Percentiles rank a stretch among this genome's conserved stretches.
Conservation (phyloP, 2,329 filamentous ascomycete genomes). For the Grosmannia huntii region DNA sequence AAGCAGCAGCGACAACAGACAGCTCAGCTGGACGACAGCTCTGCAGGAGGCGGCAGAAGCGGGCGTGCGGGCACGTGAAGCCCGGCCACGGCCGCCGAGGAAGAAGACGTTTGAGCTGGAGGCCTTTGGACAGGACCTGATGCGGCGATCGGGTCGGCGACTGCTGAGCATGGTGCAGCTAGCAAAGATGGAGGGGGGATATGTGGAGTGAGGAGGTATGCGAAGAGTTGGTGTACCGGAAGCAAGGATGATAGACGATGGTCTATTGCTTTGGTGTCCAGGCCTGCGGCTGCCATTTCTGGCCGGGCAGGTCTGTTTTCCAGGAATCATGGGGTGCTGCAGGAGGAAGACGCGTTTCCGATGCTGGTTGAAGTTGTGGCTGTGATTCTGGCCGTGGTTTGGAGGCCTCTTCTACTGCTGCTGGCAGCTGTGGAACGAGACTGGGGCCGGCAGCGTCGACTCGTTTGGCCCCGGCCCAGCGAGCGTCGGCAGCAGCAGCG, state of each 20-base stretch:
- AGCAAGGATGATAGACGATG: neutral
- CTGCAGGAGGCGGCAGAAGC: conserved; percentile 28
- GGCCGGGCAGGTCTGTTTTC: conserved; percentile 32
- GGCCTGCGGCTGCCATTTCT: conserved; percentile 53
- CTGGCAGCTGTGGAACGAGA: neutral
- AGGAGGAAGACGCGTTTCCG: neutral
- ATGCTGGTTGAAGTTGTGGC: neutral
- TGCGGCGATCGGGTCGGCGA: conserved; percentile 31
- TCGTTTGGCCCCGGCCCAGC: conserved; percentile 45
- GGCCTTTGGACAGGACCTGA: conserved; percentile 26
- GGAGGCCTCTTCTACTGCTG: neutral
- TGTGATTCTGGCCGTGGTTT: no score
- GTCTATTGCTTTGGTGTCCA: conserved; percentile 34
- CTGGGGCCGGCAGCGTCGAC: conserved; percentile 1
- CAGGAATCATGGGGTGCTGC: conserved; percentile 36
- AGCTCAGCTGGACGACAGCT: conserved; percentile 21
- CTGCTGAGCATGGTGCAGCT: conserved; percentile 27
- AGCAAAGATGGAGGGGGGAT: conserved; percentile 15
- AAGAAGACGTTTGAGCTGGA: conserved; percentile 20
- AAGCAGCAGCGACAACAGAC: conserved; percentile 17
- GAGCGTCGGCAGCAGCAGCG: conserved; percentile 48
- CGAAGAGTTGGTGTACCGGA: no score
- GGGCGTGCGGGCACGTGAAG: conserved; percentile 35
- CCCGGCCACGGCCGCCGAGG: conserved; percentile 31
- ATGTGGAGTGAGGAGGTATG: no score